Percentiles rank a stretch among this genome's conserved stretches.
These are phyloP conservation scores for Myxozyma geophila DNA, from an alignment of 805 yeast genomes.

Conservation along the genomic window DNA sequence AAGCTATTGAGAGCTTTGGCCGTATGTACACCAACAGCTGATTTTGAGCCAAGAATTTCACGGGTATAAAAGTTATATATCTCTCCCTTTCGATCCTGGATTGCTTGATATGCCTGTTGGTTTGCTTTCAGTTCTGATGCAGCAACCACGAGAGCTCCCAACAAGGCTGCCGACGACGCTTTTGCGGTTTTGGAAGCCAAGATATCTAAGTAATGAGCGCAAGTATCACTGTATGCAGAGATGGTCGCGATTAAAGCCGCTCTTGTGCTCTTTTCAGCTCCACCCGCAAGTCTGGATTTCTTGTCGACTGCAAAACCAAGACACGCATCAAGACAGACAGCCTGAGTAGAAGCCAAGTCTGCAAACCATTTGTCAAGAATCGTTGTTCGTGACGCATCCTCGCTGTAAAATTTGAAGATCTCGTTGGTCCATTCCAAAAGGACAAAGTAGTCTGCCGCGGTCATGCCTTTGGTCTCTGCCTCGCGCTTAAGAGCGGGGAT, in stretches of 20 bases:
- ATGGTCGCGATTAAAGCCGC: slow-evolving; percentile 11
- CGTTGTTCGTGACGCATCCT: background rate
- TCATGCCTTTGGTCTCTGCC: slow-evolving; percentile 29
- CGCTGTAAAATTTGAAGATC: slow-evolving; percentile 1
- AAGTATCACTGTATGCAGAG: slow-evolving; percentile 14
- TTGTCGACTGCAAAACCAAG: slow-evolving; percentile 13
- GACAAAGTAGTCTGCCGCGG: slow-evolving; percentile 34
- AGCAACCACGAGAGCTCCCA: slow-evolving; percentile 25
- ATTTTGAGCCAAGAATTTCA: slow-evolving; percentile 42
- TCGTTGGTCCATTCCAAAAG: slow-evolving; percentile 38
- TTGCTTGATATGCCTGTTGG: slow-evolving; percentile 34
- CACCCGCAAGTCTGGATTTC: slow-evolving; percentile 21
- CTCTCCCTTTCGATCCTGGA: slow-evolving; percentile 29
- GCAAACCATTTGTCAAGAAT: slow-evolving; percentile 13
- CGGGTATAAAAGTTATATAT: slow-evolving; percentile 40
- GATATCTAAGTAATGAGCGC: slow-evolving; percentile 24
- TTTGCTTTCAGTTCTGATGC: slow-evolving; percentile 29
- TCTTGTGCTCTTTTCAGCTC: slow-evolving; percentile 23
- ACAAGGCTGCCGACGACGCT: slow-evolving; percentile 15
- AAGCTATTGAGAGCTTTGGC: slow-evolving; percentile 50
- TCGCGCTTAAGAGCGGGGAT: slow-evolving; percentile 24
- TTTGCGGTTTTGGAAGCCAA: slow-evolving; percentile 21
- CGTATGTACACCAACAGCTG: slow-evolving; percentile 13
- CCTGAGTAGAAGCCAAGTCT: slow-evolving; percentile 23
- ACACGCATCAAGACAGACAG: slow-evolving; percentile 18